These are phyloP conservation scores for Aspergillus thermomutatus DNA, from an alignment of 2,329 filamentous ascomycete genomes.

Conservation along the genomic window DNA sequence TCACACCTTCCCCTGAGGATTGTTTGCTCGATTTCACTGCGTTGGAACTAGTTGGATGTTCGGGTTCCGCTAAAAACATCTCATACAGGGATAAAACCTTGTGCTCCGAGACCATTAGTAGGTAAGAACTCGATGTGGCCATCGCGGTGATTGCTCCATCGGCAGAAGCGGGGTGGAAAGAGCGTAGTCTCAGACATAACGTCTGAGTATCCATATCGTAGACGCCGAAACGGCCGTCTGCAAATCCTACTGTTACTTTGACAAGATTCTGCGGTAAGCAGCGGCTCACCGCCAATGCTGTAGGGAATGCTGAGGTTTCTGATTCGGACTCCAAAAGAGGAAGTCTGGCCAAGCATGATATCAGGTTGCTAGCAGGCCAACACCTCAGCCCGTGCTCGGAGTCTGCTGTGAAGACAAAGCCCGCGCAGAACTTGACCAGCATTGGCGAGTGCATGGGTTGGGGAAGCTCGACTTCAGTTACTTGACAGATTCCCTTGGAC, in stretches of 20 bases:
- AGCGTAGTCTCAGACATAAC: slow-evolving; percentile 48
- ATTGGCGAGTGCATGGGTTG: slow-evolving; percentile 56
- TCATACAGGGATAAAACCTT: slow-evolving; percentile 75
- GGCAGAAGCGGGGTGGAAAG: slow-evolving; percentile 59
- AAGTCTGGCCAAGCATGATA: slow-evolving; percentile 54
- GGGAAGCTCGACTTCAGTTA: slow-evolving; percentile 70
- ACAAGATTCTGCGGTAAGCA: slow-evolving; percentile 44
- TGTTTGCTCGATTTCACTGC: background rate
- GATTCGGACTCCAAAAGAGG: slow-evolving; percentile 24
- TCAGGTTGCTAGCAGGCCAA: slow-evolving; percentile 68
- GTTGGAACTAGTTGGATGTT: slow-evolving; percentile 3
- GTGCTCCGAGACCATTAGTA: slow-evolving; percentile 72
- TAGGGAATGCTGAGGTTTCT: slow-evolving; percentile 66
- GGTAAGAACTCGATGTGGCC: slow-evolving; percentile 70
- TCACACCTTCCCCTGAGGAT: slow-evolving; percentile 26
- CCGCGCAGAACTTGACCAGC: slow-evolving; percentile 73
- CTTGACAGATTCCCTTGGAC: slow-evolving; percentile 74
- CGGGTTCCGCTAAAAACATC: slow-evolving; percentile 39
- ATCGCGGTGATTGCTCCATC: slow-evolving; percentile 67
- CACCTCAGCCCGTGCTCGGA: slow-evolving; percentile 65
- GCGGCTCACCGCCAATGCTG: slow-evolving; percentile 46
- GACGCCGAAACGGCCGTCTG: slow-evolving; percentile 67
- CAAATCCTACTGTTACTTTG: slow-evolving; percentile 66
- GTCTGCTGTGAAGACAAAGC: slow-evolving; percentile 76
- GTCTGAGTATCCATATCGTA: slow-evolving; percentile 58